Conservation (phyloP, 768 basidiomycete genomes). For the Boletales sp. region DNA sequence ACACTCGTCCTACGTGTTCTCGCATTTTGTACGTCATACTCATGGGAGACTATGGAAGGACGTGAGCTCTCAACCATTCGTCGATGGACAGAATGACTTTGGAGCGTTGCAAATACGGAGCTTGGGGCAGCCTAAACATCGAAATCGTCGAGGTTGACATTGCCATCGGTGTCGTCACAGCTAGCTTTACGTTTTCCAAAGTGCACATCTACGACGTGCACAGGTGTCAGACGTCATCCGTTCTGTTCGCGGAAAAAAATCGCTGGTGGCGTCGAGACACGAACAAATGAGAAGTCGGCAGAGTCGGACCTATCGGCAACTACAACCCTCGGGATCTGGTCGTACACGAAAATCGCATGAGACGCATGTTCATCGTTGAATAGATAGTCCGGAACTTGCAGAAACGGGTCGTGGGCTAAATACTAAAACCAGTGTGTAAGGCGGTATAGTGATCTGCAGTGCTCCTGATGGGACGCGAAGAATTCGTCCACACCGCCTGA, state of each 20-base stretch:
- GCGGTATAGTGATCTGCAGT: neutral
- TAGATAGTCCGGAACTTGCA: conserved; percentile 52
- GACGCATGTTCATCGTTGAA: conserved; percentile 38
- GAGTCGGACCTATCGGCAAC: conserved; percentile 56
- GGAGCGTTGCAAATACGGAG: conserved; percentile 59
- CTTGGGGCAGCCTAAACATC: conserved; percentile 56
- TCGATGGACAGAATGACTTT: conserved; percentile 62
- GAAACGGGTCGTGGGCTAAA: conserved; percentile 8
- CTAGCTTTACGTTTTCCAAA: conserved; percentile 49
- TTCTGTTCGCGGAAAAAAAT: conserved; percentile 50
- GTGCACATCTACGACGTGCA: conserved; percentile 2
- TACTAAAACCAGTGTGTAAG: conserved; percentile 1
- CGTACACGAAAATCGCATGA: neutral
- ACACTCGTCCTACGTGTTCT: neutral
- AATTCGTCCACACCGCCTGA: neutral
- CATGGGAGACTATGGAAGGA: conserved; percentile 76
- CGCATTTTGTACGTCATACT: conserved; percentile 12
- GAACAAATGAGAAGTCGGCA: conserved; percentile 67
- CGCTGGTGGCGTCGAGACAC: conserved; percentile 60
- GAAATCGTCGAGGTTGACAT: conserved; percentile 57
- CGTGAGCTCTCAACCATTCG: conserved; percentile 47
- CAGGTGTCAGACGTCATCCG: conserved; percentile 6
- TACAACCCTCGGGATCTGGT: conserved; percentile 3
- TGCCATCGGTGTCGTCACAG: conserved; percentile 65
- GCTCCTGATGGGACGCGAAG: neutral